These are phyloP conservation scores for Magnusiomyces magnusii DNA, from an alignment of 1,139 yeast genomes.

Conservation along the genomic window DNA sequence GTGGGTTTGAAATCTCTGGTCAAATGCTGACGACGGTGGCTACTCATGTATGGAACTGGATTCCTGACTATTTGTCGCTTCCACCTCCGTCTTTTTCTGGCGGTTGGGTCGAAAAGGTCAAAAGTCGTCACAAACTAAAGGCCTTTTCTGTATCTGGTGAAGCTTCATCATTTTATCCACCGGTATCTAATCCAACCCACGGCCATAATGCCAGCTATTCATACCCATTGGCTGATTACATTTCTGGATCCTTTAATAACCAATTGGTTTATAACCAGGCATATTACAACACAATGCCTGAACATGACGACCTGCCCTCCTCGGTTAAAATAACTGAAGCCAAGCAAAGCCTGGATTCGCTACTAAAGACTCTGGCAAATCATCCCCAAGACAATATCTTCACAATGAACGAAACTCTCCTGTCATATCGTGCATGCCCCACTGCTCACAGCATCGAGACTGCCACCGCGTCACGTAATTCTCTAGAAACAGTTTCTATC, in stretches of 20 bases:
- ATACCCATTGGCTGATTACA: background rate
- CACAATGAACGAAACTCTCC: conserved; percentile 14
- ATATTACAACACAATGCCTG: background rate
- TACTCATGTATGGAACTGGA: conserved; percentile 13
- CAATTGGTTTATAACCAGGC: conserved; percentile 4
- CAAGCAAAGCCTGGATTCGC: conserved; percentile 3
- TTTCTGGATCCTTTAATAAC: conserved; percentile 8
- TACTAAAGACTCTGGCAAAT: background rate
- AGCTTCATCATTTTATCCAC: conserved; percentile 11
- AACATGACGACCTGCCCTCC: background rate
- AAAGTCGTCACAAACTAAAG: conserved; percentile 13
- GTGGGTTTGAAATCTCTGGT: conserved; percentile 15
- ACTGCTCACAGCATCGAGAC: background rate
- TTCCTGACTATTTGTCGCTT: conserved; percentile 11
- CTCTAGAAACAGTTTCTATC: conserved; percentile 10
- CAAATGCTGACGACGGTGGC: conserved; percentile 12
- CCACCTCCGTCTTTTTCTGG: conserved; percentile 14
- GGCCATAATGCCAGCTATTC: too few species aligned
- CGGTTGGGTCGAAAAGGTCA: conserved; percentile 17
- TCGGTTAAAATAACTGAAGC: conserved; percentile 2
- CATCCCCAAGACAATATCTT: conserved; percentile 12
- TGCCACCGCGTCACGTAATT: background rate
- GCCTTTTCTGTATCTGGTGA: conserved; percentile 13
- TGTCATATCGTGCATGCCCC: conserved; percentile 6
- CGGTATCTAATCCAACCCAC: too few species aligned